Evolutionary conservation across 768 basidiomycete genomes (phyloP), one percentile per base, ranked within the genome.

Genomic region (Sistotremastrum suecicum): DNA sequence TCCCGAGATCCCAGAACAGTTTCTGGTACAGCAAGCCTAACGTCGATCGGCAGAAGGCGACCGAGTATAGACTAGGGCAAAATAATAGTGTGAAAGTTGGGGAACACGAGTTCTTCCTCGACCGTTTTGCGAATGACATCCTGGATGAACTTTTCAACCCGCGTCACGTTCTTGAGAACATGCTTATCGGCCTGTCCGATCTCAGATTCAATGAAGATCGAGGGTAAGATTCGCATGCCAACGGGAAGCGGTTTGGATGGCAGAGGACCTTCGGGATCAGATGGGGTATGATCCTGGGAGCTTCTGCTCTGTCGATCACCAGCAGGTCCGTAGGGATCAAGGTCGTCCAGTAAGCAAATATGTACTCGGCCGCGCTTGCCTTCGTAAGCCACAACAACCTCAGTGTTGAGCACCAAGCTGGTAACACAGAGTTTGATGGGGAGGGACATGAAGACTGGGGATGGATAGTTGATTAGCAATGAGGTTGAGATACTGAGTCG

Each of bases 171-270:
- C 63, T 91, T 87, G 51, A 97, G 58, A 7, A 95, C 87, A 66
- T 98, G 92, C 51, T 91, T 94, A 59, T 97, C 91, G 41, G 81
- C 68, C 66, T 97, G 87, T 3, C 94, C 94, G 43, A 98, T 94
- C 67, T 97, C 92, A 56, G 86, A 90, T 63, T 98, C 94, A 62
- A 98, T 92, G 53, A 80, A 75, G 38, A 95, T 87, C 8, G 78
- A 76, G 0, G 88, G 88, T 20, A 99, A 66, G 9, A 99, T 63
- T 31, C 90, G 72, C 53, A 84, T 80, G 0, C 92, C 90, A 5
- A 84, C 71, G 1, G 86, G 83, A 8, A 84, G 64, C 30, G 79
- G 80, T 55, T 88, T 88, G 6, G 70, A 63, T 0, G 71, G 63
- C 10, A 73, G 66, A 37, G 61, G 60, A 35, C 66, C 64, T 38